Conservation (phyloP, 305 asterid genomes). For the Ilex paraguariensis region DNA sequence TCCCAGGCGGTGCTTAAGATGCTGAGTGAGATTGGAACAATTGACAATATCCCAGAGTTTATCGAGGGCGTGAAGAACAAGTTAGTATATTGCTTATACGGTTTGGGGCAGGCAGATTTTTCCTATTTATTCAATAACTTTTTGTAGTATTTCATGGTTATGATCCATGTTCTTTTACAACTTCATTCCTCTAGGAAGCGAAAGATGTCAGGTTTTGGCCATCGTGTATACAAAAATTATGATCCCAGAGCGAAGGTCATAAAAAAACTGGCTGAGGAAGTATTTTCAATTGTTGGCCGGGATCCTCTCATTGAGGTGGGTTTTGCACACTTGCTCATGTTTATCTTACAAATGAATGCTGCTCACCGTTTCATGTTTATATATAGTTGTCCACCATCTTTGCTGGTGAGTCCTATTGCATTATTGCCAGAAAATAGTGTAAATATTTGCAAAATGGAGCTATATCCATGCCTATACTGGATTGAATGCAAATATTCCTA, state of each 20-base stretch:
- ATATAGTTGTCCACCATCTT: too few relatives aligned
- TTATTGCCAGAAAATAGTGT: too few relatives aligned
- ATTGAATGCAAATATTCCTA: too few relatives aligned
- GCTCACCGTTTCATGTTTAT: too few relatives aligned
- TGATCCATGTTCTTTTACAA: slow-evolving; percentile 10
- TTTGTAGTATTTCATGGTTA: slow-evolving; percentile 2
- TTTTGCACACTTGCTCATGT: slow-evolving; percentile 3
- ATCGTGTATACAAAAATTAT: slow-evolving; percentile 97
- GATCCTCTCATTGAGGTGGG: slow-evolving; percentile 97
- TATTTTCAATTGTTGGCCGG: slow-evolving; percentile 95
- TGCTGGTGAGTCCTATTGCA: too few relatives aligned
- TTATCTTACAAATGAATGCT: too few relatives aligned
- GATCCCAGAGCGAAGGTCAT: slow-evolving; percentile 99
- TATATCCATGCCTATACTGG: rapidly evolving
- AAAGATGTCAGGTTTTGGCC: slow-evolving; percentile 99
- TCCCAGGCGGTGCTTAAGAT: slow-evolving; percentile 96
- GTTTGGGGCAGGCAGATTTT: too few relatives aligned
- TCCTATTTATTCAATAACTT: slow-evolving; percentile 9
- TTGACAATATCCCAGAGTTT: slow-evolving; percentile 87
- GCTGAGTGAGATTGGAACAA: slow-evolving; percentile 92
- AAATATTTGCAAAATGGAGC: too few relatives aligned
- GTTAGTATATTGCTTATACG: slow-evolving; percentile 30
- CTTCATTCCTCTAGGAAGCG: slow-evolving; percentile 55
- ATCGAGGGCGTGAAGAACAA: slow-evolving; percentile 96
- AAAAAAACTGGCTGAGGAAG: slow-evolving; percentile 94